Percentiles rank a stretch among this genome's conserved stretches.
Conservation (phyloP, 1,284 basidiomycete genomes). For the Pterulicium gracile region DNA sequence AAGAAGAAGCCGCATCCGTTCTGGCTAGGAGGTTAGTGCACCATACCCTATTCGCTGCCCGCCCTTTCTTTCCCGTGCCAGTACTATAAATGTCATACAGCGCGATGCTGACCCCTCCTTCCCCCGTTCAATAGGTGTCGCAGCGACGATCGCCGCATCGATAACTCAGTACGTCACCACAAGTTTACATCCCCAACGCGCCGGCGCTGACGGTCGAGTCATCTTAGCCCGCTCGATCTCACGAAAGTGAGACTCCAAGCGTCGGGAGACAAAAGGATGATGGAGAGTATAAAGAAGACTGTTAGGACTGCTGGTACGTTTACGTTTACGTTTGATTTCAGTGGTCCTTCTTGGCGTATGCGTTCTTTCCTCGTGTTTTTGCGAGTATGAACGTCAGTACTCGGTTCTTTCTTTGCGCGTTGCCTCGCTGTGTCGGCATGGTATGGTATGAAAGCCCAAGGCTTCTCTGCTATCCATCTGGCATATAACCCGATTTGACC, state of each 20-base stretch:
- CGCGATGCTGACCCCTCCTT: background rate
- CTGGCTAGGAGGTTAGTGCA: conserved; percentile 62
- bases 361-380: no score
- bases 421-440: background rate
- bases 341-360: background rate
- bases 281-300: conserved; percentile 70
- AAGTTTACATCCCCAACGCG: background rate
- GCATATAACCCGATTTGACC: background rate
- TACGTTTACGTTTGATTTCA: background rate
- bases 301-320: conserved; percentile 50
- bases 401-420: background rate
- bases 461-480: background rate
- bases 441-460: background rate
- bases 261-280: conserved; percentile 80
- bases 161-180: conserved; percentile 59
- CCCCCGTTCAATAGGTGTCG: conserved; percentile 38
- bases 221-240: conserved; percentile 62
- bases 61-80: conserved; percentile 2
- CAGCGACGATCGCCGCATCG: conserved; percentile 71
- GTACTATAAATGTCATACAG: background rate
- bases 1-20: conserved; percentile 68
- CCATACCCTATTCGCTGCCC: background rate
- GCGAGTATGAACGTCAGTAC: background rate
- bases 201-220: background rate
- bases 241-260: conserved; percentile 85